Percentiles rank a stretch among this genome's conserved stretches.
Evolutionary conservation across 176 grass and related monocot genomes (phyloP).

Genomic region (Aegilops umbellulata): DNA sequence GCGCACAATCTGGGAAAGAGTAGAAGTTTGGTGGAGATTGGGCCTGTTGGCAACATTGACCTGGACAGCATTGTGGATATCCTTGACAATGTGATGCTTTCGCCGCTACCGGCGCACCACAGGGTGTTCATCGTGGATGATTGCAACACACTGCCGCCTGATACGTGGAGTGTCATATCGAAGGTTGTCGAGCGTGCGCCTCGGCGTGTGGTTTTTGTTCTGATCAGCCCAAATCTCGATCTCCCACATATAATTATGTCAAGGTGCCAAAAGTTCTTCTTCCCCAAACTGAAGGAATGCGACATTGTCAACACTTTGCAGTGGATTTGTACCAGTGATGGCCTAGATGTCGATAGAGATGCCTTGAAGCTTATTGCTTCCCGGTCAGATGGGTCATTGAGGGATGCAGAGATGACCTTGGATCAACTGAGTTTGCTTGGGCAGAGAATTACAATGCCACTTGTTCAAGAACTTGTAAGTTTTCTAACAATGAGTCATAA

Average conservation of each 20-base stretch:
- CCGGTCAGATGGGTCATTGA: constrained; percentile 85
- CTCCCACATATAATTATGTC: constrained; percentile 90
- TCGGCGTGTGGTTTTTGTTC: constrained; percentile 68
- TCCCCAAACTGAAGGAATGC: constrained; percentile 81
- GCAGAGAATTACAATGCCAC: constrained; percentile 76
- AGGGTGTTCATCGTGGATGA: constrained; percentile 89
- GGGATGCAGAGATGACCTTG: constrained; percentile 95
- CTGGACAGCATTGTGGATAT: constrained; percentile 67
- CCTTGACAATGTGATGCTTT: constrained; percentile 69
- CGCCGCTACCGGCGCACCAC: constrained; percentile 37
- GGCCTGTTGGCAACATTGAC: constrained; percentile 60
- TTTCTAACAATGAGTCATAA: neutral
- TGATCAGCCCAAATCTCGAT: constrained; percentile 68
- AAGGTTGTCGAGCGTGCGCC: constrained; percentile 66
- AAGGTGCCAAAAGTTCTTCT: constrained; percentile 93
- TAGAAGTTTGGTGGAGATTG: constrained; percentile 75
- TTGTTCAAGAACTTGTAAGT: constrained; percentile 99
- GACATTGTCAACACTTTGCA: constrained; percentile 80
- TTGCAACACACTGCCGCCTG: constrained; percentile 56
- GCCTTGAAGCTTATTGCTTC: constrained; percentile 92
- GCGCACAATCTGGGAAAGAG: constrained; percentile 76
- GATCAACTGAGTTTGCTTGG: constrained; percentile 94
- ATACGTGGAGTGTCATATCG: constrained; percentile 73
- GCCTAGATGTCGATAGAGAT: constrained; percentile 81
- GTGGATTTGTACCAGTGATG: constrained; percentile 93